These are phyloP conservation scores for Lantana camara DNA, from an alignment of 257 asterid species.

Conservation along the genomic window DNA sequence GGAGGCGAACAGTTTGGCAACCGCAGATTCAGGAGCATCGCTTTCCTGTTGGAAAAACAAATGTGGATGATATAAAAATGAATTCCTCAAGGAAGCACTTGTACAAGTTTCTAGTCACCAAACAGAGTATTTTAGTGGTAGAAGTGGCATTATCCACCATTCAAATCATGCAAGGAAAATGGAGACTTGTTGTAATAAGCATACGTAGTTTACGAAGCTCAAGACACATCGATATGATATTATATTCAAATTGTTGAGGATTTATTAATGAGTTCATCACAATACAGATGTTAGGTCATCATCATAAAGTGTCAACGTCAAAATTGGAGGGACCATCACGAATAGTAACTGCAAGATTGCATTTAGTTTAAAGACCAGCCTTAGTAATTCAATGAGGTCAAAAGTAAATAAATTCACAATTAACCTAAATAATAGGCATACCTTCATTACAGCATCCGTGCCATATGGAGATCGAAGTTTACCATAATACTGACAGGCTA, in stretches of 20 bases:
- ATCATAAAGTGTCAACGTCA: neutral
- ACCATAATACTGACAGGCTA: conserved; percentile 85
- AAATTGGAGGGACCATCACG: neutral
- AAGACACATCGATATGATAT: neutral
- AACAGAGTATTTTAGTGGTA: neutral
- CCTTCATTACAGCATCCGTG: conserved; percentile 69
- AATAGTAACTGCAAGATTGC: neutral
- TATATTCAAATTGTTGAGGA: neutral
- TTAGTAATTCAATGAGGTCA: conserved; percentile 1
- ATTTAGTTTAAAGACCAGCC: neutral
- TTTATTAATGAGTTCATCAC: neutral
- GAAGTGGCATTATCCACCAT: conserved; percentile 46
- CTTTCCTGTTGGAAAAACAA: conserved; percentile 56
- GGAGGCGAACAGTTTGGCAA: conserved; percentile 83
- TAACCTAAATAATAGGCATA: conserved; percentile 24
- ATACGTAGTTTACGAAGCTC: neutral
- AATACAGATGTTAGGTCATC: conserved; percentile 2
- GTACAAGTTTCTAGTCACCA: conserved; percentile 12
- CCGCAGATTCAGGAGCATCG: conserved; percentile 86
- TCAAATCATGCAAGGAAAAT: conserved; percentile 10
- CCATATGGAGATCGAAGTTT: conserved; percentile 92
- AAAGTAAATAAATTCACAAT: conserved; percentile 2
- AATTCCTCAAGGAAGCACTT: conserved; percentile 15
- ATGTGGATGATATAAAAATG: conserved; percentile 4
- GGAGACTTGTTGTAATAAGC: conserved; percentile 1